Conservation (phyloP, 768 basidiomycete genomes). For the Ramaria sp. region DNA sequence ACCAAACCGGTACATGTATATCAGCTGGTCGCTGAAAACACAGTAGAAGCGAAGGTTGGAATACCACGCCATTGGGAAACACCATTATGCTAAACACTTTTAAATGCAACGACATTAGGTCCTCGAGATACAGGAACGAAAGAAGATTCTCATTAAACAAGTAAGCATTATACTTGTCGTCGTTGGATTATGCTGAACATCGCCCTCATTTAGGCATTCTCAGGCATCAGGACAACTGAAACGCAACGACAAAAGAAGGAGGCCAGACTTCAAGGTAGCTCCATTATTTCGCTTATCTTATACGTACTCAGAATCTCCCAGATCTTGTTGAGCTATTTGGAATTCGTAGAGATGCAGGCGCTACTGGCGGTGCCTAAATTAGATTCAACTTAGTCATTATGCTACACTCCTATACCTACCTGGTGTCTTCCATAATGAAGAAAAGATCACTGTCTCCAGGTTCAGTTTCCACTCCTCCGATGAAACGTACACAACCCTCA, state of each 20-base stretch:
- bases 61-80: not conserved
- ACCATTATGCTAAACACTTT: not conserved
- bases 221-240: constrained; percentile 67
- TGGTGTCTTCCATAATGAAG: not conserved
- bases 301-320: constrained; percentile 16
- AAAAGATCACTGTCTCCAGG: not conserved
- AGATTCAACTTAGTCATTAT: not conserved
- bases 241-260: constrained; percentile 68
- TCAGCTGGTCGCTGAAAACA: constrained; percentile 82
- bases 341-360: constrained; percentile 17
- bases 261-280: constrained; percentile 67
- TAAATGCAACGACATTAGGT: constrained; percentile 27
- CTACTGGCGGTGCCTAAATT: not conserved
- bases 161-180: constrained; percentile 24
- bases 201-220: constrained; percentile 53
- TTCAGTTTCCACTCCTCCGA: not conserved
- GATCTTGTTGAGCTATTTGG: constrained; percentile 55
- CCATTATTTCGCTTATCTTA: not conserved
- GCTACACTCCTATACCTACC: not conserved
- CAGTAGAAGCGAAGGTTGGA: constrained; percentile 73
- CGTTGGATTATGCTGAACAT: not conserved
- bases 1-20: constrained; percentile 77
- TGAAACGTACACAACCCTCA: not conserved
- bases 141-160: constrained; percentile 70
- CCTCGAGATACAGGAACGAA: constrained; percentile 78